These are phyloP conservation scores for Apiotrichum veenhuisii DNA, from an alignment of 1,284 basidiomycete genomes.

Conservation along the genomic window DNA sequence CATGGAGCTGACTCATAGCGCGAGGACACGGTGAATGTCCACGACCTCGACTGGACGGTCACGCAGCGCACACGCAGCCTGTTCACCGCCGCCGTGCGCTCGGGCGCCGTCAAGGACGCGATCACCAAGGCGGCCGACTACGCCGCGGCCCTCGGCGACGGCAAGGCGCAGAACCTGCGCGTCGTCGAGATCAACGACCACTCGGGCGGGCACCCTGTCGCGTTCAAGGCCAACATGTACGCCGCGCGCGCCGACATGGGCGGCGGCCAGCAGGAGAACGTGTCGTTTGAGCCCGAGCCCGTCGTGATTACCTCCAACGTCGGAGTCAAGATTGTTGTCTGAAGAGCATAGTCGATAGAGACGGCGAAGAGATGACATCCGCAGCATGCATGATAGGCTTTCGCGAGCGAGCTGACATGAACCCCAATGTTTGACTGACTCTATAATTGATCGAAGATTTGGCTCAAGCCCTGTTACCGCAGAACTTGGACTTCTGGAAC, in stretches of 20 bases:
- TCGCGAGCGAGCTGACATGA: too few species aligned
- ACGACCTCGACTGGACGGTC: constrained; percentile 5
- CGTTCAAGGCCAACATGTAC: neutral
- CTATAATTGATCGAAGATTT: too few species aligned
- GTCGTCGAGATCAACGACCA: constrained; percentile 9
- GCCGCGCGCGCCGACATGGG: neutral
- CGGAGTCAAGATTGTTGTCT: neutral
- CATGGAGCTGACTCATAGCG: neutral
- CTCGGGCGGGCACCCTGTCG: neutral
- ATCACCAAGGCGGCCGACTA: constrained; percentile 15
- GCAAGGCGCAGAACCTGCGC: neutral
- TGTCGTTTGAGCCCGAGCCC: constrained; percentile 12
- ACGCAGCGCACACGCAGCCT: neutral
- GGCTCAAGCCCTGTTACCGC: too few species aligned
- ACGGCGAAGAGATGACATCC: too few species aligned
- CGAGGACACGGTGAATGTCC: neutral
- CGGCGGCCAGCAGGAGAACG: neutral
- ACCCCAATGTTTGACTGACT: too few species aligned
- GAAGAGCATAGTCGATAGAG: too few species aligned
- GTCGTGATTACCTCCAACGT: constrained; percentile 4
- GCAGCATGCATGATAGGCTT: too few species aligned
- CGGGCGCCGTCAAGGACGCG: constrained; percentile 11
- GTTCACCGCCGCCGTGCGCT: constrained; percentile 6
- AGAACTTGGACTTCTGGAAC: too few species aligned
- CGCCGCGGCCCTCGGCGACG: neutral